These are phyloP conservation scores for Magnaporthiopsis incrustans DNA, from an alignment of 2,329 filamentous ascomycete genomes.

Conservation along the genomic window DNA sequence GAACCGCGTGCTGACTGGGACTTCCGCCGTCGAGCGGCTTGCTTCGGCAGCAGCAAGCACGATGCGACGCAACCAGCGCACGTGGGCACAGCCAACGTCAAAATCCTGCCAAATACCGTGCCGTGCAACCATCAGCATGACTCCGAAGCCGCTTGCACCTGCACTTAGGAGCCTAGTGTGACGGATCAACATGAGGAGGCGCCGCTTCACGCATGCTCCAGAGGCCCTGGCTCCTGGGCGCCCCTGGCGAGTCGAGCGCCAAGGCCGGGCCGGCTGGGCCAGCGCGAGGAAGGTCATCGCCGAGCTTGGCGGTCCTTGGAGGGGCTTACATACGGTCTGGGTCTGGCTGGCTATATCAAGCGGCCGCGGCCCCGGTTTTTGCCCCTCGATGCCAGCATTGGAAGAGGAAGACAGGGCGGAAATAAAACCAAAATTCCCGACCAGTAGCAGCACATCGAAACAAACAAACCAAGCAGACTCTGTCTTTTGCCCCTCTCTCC, in stretches of 20 bases:
- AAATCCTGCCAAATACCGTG: background rate
- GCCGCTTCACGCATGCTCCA: background rate
- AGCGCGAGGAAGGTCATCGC: background rate
- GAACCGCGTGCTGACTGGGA: background rate
- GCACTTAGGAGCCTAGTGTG: slow-evolving; percentile 49
- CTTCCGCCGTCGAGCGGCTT: slow-evolving; percentile 13
- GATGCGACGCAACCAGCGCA: background rate
- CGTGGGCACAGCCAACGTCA: background rate
- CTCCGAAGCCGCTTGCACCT: slow-evolving; percentile 34
- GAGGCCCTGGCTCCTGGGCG: background rate
- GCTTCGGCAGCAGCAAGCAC: slow-evolving; percentile 16
- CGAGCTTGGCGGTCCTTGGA: background rate
- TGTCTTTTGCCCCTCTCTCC: background rate
- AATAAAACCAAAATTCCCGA: background rate
- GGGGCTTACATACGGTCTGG: too few relatives aligned
- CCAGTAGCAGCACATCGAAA: background rate
- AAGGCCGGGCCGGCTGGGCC: too few relatives aligned
- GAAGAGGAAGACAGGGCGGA: background rate
- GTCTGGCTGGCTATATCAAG: background rate
- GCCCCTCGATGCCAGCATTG: background rate
- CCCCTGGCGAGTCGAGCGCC: background rate
- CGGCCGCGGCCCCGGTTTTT: background rate
- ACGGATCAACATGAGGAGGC: slow-evolving; percentile 13
- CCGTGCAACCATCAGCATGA: slow-evolving; percentile 4
- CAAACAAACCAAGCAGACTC: background rate